Base-by-base conservation (phyloP, 1,284 basidiomycete genomes). In the Inonotus obliquus region DNA sequence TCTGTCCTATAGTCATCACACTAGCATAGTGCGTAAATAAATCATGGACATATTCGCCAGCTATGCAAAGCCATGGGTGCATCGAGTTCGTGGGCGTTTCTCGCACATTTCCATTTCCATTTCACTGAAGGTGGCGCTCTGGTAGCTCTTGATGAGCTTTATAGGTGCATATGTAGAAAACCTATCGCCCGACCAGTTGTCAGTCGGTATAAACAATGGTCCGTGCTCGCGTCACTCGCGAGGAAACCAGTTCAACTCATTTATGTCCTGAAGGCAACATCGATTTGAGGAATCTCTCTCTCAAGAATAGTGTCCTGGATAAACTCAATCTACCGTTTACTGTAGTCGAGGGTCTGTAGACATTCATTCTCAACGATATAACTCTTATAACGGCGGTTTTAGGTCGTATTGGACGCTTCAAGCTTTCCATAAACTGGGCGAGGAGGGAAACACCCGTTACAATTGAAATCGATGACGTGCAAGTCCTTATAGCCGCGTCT, bases 111-210 rank as follows among this genome's bases (percentile, higher is more conserved):
- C 11, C 1, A 17, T 32, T 32, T 32, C 32, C 32, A 21, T 23
- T 19, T n/a, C 29, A 35, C 21, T 21, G 13, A 59, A 27, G 25
- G 41, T 58, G 45, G 47, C 56, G 47, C 10, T 63, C 47, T 21
- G 7, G 44, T 61, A 92, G 91, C 73, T 96, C 68, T 91, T 96
- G 78, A 97, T 97, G 74, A 86, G 92, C 68, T 91, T 97, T 66
- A 86, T 98, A 55, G 92, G 94, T 48, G 92, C 94, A 0, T 98
- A 99, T 81, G 92, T 99, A 66, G 95, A 97, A 77, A 97, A 98
- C 69, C 78, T 99, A 73, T 95, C 98, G 74, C 86, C 95, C 69
- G 90, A 92, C 70, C 94, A 97, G 75, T 89, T 99, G 54, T 96
- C 95, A 70, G 90, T 97, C 78, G 96, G 95, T 32, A 93, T 99